Base-by-base conservation (phyloP, 2,329 filamentous ascomycete species). In the Pyricularia pennisetigena region DNA sequence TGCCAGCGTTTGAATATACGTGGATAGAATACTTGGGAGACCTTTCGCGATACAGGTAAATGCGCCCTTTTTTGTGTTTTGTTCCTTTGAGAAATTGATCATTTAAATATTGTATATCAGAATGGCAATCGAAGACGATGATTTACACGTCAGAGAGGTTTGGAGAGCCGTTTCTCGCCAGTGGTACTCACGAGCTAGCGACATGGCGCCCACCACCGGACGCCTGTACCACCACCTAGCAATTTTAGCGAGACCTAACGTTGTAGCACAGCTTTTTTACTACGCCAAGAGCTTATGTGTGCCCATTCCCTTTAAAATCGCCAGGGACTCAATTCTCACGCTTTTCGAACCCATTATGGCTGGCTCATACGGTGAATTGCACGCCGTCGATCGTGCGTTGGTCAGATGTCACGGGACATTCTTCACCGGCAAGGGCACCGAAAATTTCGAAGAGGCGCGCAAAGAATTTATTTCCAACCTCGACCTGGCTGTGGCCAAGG, bases 51-150 rank as follows among this genome's bases (percentile, higher is more conserved):
- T 97, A 96, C 62, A 76, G 84, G 66, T 70, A 72, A 69, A 73
- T 72, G 26, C 26, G 2, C 30, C 30, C 30, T 32, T 32, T 32
- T 32, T 32, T n/a, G 30, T 32, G 30, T 9, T 32, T 32, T 32
- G 30, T 32, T 32, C 30, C 30, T 32, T 32, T 32, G 30, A 32
- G 30, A 32, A 32, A 32, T 32, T 32, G 9, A 32, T 32, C 30
- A 32, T 32, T 32, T 32, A 32, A 32, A 32, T 32, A 32, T 32
- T 32, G 30, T 32, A 32, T 32, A 32, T 74, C 73, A 83, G 90
- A 0, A 97, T 97, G 93, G 93, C 93, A 0, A 93, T 97, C 63
- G 94, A 97, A 75, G 91, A 97, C 59, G 87, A 90, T 30, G 90
- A 95, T 70, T 83, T 91, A 24, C 79, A 85, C 2, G 90, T 94